Evolutionary conservation across 768 basidiomycete genomes (phyloP).

Genomic region (Tulasnella sp.): DNA sequence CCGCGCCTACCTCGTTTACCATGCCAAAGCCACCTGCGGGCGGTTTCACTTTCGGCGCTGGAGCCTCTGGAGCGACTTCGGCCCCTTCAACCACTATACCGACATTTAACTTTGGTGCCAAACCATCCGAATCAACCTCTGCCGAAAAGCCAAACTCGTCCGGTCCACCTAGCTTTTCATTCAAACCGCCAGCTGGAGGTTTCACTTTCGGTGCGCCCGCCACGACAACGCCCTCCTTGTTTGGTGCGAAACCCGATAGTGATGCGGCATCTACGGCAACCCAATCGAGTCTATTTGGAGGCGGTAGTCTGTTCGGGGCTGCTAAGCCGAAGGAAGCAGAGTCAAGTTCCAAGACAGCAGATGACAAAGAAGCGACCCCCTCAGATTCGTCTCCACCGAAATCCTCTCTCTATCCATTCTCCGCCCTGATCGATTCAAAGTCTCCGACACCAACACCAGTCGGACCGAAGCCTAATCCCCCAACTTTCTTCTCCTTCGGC

Average conservation of each 20-base stretch:
- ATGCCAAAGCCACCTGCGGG: constrained; percentile 24
- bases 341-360: not conserved
- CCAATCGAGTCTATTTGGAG: not conserved
- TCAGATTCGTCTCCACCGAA: not conserved
- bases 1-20: not conserved
- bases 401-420: constrained; percentile 28
- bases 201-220: not conserved
- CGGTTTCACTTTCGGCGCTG: constrained; percentile 25
- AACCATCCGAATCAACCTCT: not conserved
- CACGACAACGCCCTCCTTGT: not conserved
- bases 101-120: constrained; percentile 16
- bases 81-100: not conserved
- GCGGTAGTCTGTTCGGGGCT: constrained; percentile 11
- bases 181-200: constrained; percentile 17
- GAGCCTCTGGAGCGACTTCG: not conserved
- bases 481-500: constrained; percentile 32
- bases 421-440: not conserved
- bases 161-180: not conserved
- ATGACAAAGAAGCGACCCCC: constrained; percentile 15
- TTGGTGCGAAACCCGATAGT: not conserved
- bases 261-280: not conserved
- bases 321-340: not conserved
- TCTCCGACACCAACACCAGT: not conserved
- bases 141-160: not conserved
- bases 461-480: not conserved